Evolutionary conservation across 106 monocot species (phyloP).

Genomic region (Platanthera zijinensis): DNA sequence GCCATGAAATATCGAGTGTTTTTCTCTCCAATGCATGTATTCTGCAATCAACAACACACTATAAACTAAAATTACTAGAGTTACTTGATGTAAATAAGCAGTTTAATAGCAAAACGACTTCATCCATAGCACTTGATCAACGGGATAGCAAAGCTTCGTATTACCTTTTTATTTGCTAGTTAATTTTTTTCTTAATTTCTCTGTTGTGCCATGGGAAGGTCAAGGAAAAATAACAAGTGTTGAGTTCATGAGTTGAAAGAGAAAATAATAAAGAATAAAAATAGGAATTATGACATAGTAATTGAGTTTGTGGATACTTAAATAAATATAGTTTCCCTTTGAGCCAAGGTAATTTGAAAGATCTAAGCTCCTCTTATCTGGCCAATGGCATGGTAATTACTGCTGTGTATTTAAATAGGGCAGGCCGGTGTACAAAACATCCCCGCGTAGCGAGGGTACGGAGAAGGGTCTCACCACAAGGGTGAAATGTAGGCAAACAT

Average conservation of each 20-base stretch:
- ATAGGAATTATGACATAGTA: background rate
- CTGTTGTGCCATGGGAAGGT: background rate
- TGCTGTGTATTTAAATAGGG: no score
- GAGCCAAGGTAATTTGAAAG: background rate
- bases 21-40: slow-evolving; percentile 97
- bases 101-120: background rate
- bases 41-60: slow-evolving; percentile 47
- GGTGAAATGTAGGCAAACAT: no score
- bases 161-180: slow-evolving; percentile 1
- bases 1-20: slow-evolving; percentile 87
- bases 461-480: no score
- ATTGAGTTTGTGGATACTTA: background rate
- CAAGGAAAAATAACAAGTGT: background rate
- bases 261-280: background rate
- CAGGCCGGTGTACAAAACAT: no score
- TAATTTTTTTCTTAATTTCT: background rate
- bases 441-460: no score
- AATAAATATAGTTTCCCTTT: background rate
- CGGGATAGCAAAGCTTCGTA: background rate
- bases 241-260: background rate
- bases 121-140: background rate
- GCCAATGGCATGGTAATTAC: no score
- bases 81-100: background rate
- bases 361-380: no score
- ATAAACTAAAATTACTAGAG: background rate